phyloP scores from a whole-genome alignment of 495 filamentous ascomycete species.

The Pyrenula massariospora region DNA sequence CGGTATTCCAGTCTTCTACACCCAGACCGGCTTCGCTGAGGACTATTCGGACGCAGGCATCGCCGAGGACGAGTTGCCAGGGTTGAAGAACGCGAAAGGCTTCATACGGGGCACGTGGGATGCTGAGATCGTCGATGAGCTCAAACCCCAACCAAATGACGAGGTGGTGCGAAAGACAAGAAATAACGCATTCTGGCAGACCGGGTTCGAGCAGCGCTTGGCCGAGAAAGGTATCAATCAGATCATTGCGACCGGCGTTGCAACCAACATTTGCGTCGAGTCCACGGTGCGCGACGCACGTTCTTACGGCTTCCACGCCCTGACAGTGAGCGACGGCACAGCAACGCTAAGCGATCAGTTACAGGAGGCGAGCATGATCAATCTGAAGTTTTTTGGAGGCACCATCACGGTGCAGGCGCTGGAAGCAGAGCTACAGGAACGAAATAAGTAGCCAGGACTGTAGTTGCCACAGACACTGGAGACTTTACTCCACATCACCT shows the following conservation, averaged over 20 bases:
- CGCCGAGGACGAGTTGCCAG: background rate
- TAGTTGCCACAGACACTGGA: background rate
- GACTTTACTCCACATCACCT: background rate
- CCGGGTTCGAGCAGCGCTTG: conserved; percentile 7
- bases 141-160: conserved; percentile 9
- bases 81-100: conserved; percentile 1
- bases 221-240: conserved; percentile 11
- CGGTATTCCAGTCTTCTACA: background rate
- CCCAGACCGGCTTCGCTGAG: background rate
- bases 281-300: conserved; percentile 14
- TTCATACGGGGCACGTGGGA: conserved; percentile 10
- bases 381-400: background rate
- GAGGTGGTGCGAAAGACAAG: conserved; percentile 11
- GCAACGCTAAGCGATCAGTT: conserved; percentile 2
- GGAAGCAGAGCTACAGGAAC: background rate
- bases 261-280: conserved; percentile 15
- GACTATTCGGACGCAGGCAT: background rate
- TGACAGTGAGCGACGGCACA: conserved; percentile 13
- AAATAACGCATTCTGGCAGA: conserved; percentile 12
- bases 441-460: background rate
- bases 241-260: conserved; percentile 13
- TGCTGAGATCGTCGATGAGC: conserved; percentile 4
- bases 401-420: background rate
- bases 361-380: background rate
- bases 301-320: conserved; percentile 7